These are phyloP conservation scores for Parasitella parasitica DNA, from an alignment of 371 early-diverging fungal genomes.

Conservation along the genomic window DNA sequence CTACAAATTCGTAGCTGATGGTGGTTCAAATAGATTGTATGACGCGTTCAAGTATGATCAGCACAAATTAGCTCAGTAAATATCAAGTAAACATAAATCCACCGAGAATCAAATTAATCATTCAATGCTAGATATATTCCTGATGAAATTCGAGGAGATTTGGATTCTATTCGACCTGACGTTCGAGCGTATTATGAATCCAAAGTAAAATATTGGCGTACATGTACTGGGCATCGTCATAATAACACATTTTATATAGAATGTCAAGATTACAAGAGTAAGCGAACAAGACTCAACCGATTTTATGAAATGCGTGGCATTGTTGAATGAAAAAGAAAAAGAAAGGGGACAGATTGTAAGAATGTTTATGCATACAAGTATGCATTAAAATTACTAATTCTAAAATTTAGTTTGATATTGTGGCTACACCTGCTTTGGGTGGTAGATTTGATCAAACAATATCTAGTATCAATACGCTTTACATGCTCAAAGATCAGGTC, in stretches of 20 bases:
- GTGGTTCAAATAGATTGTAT: slow-evolving; percentile 87
- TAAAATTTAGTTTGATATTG: slow-evolving; percentile 53
- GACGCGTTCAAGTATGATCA: slow-evolving; percentile 56
- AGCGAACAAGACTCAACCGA: slow-evolving; percentile 79
- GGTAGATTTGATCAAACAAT: slow-evolving; percentile 93
- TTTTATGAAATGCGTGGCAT: slow-evolving; percentile 78
- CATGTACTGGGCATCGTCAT: no score
- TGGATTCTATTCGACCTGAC: slow-evolving; percentile 76
- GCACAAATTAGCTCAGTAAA: slow-evolving; percentile 45
- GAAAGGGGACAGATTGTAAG: slow-evolving; percentile 22
- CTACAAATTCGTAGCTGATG: slow-evolving; percentile 81
- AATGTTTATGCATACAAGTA: background rate
- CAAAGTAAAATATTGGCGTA: slow-evolving; percentile 11
- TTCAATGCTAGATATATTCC: slow-evolving; percentile 67
- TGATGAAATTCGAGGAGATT: slow-evolving; percentile 80
- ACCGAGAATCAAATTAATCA: background rate
- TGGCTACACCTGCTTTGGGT: slow-evolving; percentile 81
- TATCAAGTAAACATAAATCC: background rate
- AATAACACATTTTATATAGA: slow-evolving; percentile 12
- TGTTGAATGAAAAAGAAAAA: slow-evolving; percentile 37
- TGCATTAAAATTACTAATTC: background rate
- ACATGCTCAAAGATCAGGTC: slow-evolving; percentile 44
- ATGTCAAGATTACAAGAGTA: slow-evolving; percentile 50
- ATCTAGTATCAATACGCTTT: slow-evolving; percentile 71
- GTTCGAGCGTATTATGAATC: slow-evolving; percentile 69